These are phyloP conservation scores for Tardiomyces depauwii DNA, from an alignment of 1,139 yeast genomes.

Conservation along the genomic window DNA sequence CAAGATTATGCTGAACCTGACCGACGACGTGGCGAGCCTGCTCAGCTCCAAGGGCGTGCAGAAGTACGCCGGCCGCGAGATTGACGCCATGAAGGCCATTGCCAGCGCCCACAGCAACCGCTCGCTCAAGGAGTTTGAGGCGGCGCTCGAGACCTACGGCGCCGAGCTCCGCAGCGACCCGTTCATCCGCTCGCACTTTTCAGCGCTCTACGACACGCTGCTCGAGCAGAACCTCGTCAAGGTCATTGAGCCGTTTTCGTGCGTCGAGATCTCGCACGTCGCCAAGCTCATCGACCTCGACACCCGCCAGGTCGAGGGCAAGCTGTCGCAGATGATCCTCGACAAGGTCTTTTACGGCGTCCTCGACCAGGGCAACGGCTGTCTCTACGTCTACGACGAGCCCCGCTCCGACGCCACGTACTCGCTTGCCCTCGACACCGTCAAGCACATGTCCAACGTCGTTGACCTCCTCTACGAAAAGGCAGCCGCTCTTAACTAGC, in stretches of 20 bases:
- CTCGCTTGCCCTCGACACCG: constrained; percentile 76
- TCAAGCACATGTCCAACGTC: constrained; percentile 76
- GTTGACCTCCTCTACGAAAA: constrained; percentile 91
- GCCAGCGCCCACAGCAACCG: constrained; percentile 84
- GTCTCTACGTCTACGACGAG: constrained; percentile 86
- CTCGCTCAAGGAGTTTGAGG: constrained; percentile 83
- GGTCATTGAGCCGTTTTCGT: constrained; percentile 90
- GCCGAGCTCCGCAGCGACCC: constrained; percentile 75
- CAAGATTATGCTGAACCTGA: constrained; percentile 82
- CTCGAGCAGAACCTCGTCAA: constrained; percentile 89
- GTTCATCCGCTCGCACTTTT: constrained; percentile 84
- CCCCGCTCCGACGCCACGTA: constrained; percentile 85
- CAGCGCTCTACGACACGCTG: constrained; percentile 84
- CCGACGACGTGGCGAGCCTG: constrained; percentile 75
- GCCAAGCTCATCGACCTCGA: constrained; percentile 84
- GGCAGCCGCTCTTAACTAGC: constrained; percentile 62
- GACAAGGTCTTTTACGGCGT: constrained; percentile 94
- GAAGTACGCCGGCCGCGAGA: constrained; percentile 62
- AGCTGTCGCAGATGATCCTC: constrained; percentile 89
- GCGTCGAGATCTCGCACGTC: constrained; percentile 84
- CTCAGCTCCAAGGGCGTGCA: constrained; percentile 69
- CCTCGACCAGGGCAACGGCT: constrained; percentile 95
- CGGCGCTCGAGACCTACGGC: constrained; percentile 59
- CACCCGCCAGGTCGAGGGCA: constrained; percentile 83
- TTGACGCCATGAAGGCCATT: constrained; percentile 91